Percentiles rank a stretch among this genome's conserved stretches.
Conservation (phyloP, 2,329 filamentous ascomycete genomes). For the Ophiocordyceps camponoti-saundersi region DNA sequence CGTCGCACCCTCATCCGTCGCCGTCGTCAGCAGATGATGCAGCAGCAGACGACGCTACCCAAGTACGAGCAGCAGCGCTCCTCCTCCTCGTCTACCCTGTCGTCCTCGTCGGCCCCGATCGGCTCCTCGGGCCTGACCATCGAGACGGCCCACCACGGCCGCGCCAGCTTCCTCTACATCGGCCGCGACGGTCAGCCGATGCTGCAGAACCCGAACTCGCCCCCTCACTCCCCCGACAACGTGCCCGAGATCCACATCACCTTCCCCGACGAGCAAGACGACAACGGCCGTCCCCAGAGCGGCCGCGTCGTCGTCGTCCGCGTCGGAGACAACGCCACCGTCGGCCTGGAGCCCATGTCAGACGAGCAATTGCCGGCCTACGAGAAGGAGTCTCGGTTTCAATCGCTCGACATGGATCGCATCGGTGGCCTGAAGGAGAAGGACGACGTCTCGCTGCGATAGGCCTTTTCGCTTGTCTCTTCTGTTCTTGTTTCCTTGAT, state of each 20-base stretch:
- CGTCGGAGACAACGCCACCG: constrained; percentile 68
- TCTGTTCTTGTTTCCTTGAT: no score
- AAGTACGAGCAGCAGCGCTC: background rate
- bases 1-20: constrained; percentile 20
- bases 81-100: no score
- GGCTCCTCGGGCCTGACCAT: constrained; percentile 31
- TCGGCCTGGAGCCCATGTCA: constrained; percentile 78
- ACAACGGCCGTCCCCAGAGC: constrained; percentile 61
- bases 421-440: constrained; percentile 94
- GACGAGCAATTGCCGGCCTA: constrained; percentile 75
- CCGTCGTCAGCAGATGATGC: constrained; percentile 12
- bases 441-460: constrained; percentile 23
- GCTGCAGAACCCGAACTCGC: constrained; percentile 56
- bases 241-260: constrained; percentile 96
- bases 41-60: constrained; percentile 25
- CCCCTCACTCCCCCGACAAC: constrained; percentile 63
- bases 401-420: constrained; percentile 84
- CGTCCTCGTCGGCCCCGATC: background rate
- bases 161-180: constrained; percentile 59
- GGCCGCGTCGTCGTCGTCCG: constrained; percentile 84
- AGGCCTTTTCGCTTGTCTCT: no score
- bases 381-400: constrained; percentile 69
- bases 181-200: constrained; percentile 62
- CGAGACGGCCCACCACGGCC: constrained; percentile 35
- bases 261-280: constrained; percentile 90